Conservation (phyloP, 2,329 filamentous ascomycete species). For the Colletotrichum sp. region DNA sequence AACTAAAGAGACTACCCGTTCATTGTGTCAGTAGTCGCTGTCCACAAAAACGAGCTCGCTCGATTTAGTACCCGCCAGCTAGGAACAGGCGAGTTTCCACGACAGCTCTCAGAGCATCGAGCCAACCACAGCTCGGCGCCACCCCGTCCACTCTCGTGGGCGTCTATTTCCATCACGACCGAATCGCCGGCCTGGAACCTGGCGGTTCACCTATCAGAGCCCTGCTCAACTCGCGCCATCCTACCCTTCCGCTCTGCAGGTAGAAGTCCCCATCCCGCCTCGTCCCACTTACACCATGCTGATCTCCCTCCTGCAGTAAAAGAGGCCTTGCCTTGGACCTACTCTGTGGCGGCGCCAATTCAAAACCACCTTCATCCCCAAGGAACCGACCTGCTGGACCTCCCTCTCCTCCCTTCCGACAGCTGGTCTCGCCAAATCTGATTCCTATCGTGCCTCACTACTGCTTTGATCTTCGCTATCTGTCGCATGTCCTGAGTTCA, state of each 20-base stretch:
- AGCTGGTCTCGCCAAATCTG: constrained; percentile 61
- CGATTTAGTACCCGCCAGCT: background rate
- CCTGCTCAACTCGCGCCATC: constrained; percentile 24
- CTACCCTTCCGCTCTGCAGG: constrained; percentile 27
- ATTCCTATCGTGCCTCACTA: constrained; percentile 41
- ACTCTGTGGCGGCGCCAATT: constrained; percentile 43
- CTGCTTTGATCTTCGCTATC: constrained; percentile 32
- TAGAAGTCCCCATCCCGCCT: constrained; percentile 40
- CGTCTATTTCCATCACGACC: constrained; percentile 48
- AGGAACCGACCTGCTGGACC: constrained; percentile 34
- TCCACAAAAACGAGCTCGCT: background rate
- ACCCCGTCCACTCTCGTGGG: constrained; percentile 39
- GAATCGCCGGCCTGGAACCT: constrained; percentile 44
- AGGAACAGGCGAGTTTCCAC: constrained; percentile 1
- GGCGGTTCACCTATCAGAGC: constrained; percentile 51
- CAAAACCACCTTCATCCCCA: constrained; percentile 58
- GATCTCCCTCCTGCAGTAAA: constrained; percentile 40
- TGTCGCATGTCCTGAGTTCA: constrained; percentile 27
- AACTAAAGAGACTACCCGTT: background rate
- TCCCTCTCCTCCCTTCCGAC: constrained; percentile 49
- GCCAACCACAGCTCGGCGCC: constrained; percentile 33
- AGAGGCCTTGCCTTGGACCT: constrained; percentile 4
- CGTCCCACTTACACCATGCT: constrained; percentile 35
- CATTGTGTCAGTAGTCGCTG: background rate
- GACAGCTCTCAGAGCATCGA: constrained; percentile 16